Evolutionary conservation across 2,329 filamentous ascomycete genomes (phyloP).

Genomic region (Fusarium fracticaudum): DNA sequence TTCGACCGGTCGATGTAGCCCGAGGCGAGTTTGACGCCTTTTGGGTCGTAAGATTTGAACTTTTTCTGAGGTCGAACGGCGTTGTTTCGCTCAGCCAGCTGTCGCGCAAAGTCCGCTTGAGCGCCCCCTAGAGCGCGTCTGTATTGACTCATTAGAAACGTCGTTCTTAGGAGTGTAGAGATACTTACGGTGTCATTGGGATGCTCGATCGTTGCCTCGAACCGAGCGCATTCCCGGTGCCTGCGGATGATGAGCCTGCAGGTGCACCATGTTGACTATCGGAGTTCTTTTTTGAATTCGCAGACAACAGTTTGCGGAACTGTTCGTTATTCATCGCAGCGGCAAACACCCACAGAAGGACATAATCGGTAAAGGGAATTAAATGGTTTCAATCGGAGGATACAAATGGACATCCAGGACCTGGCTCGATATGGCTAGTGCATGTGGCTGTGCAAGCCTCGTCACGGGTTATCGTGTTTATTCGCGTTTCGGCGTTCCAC

Average conservation of each 20-base stretch:
- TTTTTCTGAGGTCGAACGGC: slow-evolving; percentile 70
- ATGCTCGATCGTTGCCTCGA: slow-evolving; percentile 83
- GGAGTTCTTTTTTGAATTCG: slow-evolving; percentile 53
- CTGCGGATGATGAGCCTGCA: slow-evolving; percentile 40
- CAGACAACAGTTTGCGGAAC: slow-evolving; percentile 81
- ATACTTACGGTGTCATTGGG: slow-evolving; percentile 88
- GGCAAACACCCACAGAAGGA: not conserved
- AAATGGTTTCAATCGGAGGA: not conserved
- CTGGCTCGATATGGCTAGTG: slow-evolving; percentile 28
- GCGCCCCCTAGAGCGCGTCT: slow-evolving; percentile 70
- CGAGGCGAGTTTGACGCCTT: slow-evolving; percentile 79
- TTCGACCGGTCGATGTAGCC: slow-evolving; percentile 88
- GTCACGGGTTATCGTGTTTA: slow-evolving; percentile 55
- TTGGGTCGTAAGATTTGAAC: slow-evolving; percentile 81
- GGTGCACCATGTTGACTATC: slow-evolving; percentile 59
- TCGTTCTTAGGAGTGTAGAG: not conserved
- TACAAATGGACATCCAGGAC: slow-evolving; percentile 16
- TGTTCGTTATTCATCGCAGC: slow-evolving; percentile 90
- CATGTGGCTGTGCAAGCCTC: slow-evolving; percentile 30
- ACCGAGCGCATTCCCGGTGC: slow-evolving; percentile 66
- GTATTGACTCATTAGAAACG: slow-evolving; percentile 36
- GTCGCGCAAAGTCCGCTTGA: slow-evolving; percentile 80
- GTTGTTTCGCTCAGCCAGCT: slow-evolving; percentile 79
- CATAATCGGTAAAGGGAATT: not conserved
- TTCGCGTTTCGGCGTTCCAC: slow-evolving; percentile 45